phyloP scores from a whole-genome alignment of 768 basidiomycete genomes.

The Xerocomellus intermedius region DNA sequence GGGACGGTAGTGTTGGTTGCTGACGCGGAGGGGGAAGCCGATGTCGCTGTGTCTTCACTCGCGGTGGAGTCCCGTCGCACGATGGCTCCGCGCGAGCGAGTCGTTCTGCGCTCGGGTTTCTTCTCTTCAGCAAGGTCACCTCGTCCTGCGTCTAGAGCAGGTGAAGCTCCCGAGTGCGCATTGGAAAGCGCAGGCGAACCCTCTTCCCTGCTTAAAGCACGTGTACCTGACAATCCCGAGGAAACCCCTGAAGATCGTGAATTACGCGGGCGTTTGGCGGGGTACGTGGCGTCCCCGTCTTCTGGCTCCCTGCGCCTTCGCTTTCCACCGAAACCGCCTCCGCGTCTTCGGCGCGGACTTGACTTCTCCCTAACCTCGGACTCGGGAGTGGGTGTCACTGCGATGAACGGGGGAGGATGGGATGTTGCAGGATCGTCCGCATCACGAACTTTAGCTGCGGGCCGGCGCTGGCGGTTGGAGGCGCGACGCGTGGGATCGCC shows the following conservation, averaged over 20 bases:
- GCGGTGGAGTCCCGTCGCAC: constrained; percentile 51
- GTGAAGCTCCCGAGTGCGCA: constrained; percentile 23
- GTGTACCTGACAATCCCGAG: constrained; percentile 13
- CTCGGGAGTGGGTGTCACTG: constrained; percentile 11
- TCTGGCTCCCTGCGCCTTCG: constrained; percentile 60
- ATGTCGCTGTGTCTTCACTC: constrained; percentile 46
- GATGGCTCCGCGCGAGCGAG: constrained; percentile 42
- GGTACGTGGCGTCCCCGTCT: constrained; percentile 65
- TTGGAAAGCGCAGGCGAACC: constrained; percentile 41
- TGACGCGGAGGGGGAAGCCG: constrained; percentile 34
- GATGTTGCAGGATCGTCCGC: constrained; percentile 34
- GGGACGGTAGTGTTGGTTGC: constrained; percentile 15
- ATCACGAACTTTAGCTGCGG: constrained; percentile 51
- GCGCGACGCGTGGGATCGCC: constrained; percentile 44
- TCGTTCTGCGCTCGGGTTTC: constrained; percentile 43
- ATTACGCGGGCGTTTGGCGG: constrained; percentile 63
- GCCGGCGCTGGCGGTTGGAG: constrained; percentile 46
- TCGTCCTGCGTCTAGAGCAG: constrained; percentile 16
- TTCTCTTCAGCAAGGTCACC: constrained; percentile 18
- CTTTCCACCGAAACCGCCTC: constrained; percentile 42
- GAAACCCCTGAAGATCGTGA: constrained; percentile 40
- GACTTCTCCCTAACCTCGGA: constrained; percentile 41
- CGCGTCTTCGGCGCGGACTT: constrained; percentile 51
- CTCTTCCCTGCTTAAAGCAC: constrained; percentile 36
- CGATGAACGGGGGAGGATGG: constrained; percentile 8